Percentiles rank a stretch among this genome's conserved stretches.
Evolutionary conservation across 768 basidiomycete species (phyloP).

Genomic region (Boletus vinaceobasis): DNA sequence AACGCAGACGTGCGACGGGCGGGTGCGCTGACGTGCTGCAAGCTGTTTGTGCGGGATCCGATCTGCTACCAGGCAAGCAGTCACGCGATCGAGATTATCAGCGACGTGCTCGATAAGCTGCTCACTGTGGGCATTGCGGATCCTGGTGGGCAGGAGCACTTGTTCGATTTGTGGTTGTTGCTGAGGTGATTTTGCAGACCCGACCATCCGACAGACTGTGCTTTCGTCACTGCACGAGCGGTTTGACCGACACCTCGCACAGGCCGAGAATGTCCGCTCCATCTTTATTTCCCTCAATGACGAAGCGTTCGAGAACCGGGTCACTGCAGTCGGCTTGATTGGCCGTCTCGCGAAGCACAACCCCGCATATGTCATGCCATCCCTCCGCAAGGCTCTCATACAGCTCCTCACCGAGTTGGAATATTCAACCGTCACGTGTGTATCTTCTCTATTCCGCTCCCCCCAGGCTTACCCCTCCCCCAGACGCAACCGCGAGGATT

Average conservation of each 20-base stretch:
- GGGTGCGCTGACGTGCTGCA: constrained; percentile 89
- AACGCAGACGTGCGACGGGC: constrained; percentile 81
- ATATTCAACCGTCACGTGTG: constrained; percentile 86
- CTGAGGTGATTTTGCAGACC: constrained; percentile 39
- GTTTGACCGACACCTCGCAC: constrained; percentile 95
- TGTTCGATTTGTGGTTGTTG: constrained; percentile 1
- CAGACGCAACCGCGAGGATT: constrained; percentile 87
- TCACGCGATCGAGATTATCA: constrained; percentile 94
- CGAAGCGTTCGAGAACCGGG: constrained; percentile 90
- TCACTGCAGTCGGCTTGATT: constrained; percentile 86
- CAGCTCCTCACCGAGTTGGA: constrained; percentile 96
- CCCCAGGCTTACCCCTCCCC: neutral
- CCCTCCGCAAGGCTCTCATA: constrained; percentile 89
- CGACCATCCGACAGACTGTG: constrained; percentile 81
- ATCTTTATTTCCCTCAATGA: constrained; percentile 97
- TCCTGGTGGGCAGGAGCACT: constrained; percentile 59
- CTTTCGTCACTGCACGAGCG: constrained; percentile 84
- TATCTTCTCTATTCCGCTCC: constrained; percentile 19
- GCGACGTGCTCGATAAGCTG: constrained; percentile 96
- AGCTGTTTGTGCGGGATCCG: constrained; percentile 88
- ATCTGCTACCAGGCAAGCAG: constrained; percentile 95
- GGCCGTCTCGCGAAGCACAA: constrained; percentile 93
- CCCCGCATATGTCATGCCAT: constrained; percentile 98
- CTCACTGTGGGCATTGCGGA: constrained; percentile 94
- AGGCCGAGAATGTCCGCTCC: constrained; percentile 97